Evolutionary conservation across 2,329 filamentous ascomycete species (phyloP).

Genomic region (Fusarium marasasianum): DNA sequence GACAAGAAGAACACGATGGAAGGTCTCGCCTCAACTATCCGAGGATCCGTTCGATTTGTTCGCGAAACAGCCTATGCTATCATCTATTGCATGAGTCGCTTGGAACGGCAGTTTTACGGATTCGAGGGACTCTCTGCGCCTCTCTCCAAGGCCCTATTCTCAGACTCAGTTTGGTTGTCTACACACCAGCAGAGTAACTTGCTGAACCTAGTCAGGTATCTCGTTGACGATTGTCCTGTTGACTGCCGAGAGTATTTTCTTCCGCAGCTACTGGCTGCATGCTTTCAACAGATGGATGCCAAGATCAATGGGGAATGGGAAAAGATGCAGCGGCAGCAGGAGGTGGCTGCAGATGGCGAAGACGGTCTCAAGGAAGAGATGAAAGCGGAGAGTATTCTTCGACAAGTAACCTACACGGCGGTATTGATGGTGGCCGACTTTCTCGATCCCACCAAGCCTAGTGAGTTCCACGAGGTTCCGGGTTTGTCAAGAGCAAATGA

Average conservation of each 20-base stretch:
- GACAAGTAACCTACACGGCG: conserved; percentile 90
- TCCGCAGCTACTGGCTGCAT: conserved; percentile 80
- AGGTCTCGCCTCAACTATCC: conserved; percentile 91
- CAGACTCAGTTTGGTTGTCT: conserved; percentile 82
- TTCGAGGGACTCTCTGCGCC: conserved; percentile 83
- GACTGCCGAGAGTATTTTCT: conserved; percentile 81
- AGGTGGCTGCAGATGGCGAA: conserved; percentile 73
- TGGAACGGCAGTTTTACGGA: conserved; percentile 92
- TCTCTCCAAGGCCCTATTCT: conserved; percentile 84
- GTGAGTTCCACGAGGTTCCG: conserved; percentile 57
- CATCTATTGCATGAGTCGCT: conserved; percentile 88
- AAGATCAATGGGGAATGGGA: conserved; percentile 93
- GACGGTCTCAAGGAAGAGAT: conserved; percentile 91
- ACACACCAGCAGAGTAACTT: conserved; percentile 95
- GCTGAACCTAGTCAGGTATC: conserved; percentile 84
- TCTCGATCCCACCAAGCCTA: conserved; percentile 76
- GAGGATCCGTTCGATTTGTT: conserved; percentile 87
- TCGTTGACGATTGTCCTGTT: conserved; percentile 92
- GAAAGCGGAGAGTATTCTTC: conserved; percentile 95
- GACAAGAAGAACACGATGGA: conserved; percentile 91
- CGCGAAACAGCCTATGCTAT: conserved; percentile 95
- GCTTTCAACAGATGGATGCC: conserved; percentile 86
- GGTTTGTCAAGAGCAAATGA: neutral
- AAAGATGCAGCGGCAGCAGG: conserved; percentile 72
- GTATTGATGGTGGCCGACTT: conserved; percentile 92